Percentiles rank a stretch among this genome's conserved stretches.
Evolutionary conservation across 2,329 filamentous ascomycete genomes (phyloP).

Genomic region (Aspergillus alliaceus): DNA sequence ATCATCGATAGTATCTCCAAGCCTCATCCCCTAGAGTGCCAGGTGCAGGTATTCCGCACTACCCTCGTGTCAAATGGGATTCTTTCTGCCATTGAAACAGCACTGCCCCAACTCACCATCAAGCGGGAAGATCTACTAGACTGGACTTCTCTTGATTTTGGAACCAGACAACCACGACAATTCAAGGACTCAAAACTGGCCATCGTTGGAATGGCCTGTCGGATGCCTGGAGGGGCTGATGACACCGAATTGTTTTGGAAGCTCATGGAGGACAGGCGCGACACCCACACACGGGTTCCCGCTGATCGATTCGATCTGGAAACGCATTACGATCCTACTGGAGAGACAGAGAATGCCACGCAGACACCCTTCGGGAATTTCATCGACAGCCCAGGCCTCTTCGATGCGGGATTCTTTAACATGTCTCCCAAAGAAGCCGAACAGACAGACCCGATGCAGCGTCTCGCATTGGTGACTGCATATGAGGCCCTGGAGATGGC

Average conservation of each 20-base stretch:
- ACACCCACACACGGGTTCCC: conserved; percentile 31
- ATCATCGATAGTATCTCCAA: too few species aligned
- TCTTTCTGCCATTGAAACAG: too few species aligned
- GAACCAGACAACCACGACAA: too few species aligned
- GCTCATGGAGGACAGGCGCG: conserved; percentile 31
- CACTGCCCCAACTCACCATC: too few species aligned
- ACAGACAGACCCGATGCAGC: conserved; percentile 77
- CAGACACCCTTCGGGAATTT: conserved; percentile 37
- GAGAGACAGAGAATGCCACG: conserved; percentile 34
- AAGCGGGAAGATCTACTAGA: too few species aligned
- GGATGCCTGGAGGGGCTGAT: conserved; percentile 21
- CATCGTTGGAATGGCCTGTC: conserved; percentile 27
- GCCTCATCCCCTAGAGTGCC: too few species aligned
- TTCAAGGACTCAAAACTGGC: conserved; percentile 23
- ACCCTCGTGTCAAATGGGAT: too few species aligned
- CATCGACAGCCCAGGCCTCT: conserved; percentile 36
- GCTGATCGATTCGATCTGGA: conserved; percentile 35
- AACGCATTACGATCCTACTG: conserved; percentile 34
- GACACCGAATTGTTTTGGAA: conserved; percentile 36
- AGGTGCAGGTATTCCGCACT: too few species aligned
- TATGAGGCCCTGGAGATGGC: conserved; percentile 80
- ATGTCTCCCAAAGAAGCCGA: conserved; percentile 66
- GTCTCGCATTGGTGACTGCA: conserved; percentile 71
- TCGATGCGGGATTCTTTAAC: conserved; percentile 44
- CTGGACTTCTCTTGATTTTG: too few species aligned